Percentiles rank a stretch among this genome's conserved stretches.
phyloP scores from a whole-genome alignment of 139 green algal genomes.

The Zygnema circumcarinatum region DNA sequence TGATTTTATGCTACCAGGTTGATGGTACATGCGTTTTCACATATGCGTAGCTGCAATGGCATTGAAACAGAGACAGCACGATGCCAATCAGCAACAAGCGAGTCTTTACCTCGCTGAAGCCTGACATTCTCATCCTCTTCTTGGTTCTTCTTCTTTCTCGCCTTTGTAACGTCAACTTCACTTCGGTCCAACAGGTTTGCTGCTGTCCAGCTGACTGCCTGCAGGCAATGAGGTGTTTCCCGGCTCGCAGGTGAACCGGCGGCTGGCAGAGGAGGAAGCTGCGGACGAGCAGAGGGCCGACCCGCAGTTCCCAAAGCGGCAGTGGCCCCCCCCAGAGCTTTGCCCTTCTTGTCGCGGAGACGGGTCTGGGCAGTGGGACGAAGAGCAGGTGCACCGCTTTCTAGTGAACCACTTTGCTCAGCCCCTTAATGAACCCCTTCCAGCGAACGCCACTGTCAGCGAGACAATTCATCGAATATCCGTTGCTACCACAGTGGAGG shows the following conservation, averaged over 20 bases:
- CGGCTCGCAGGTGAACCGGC: slow-evolving; percentile 70
- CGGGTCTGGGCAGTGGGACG: neutral
- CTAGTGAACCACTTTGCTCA: slow-evolving; percentile 4
- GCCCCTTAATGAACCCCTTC: neutral
- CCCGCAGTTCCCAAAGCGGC: slow-evolving; percentile 72
- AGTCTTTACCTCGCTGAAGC: too few species aligned
- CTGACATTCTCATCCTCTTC: too few species aligned
- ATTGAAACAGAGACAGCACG: too few species aligned
- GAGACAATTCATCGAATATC: neutral
- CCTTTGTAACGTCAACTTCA: too few species aligned
- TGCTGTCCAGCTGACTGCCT: neutral
- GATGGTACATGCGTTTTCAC: too few species aligned
- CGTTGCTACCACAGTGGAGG: neutral
- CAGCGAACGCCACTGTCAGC: neutral
- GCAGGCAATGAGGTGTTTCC: neutral
- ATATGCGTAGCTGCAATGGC: too few species aligned
- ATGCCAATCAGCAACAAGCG: too few species aligned
- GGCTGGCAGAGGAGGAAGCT: slow-evolving; percentile 65
- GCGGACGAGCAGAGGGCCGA: slow-evolving; percentile 68
- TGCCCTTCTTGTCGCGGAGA: slow-evolving; percentile 60
- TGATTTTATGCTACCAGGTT: too few species aligned
- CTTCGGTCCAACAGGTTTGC: too few species aligned
- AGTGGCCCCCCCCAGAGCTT: slow-evolving; percentile 66
- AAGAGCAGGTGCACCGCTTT: neutral
- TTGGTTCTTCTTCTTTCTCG: too few species aligned